Evolutionary conservation across 495 filamentous ascomycete genomes (phyloP).

Genomic region (Penicillium flavigenum): DNA sequence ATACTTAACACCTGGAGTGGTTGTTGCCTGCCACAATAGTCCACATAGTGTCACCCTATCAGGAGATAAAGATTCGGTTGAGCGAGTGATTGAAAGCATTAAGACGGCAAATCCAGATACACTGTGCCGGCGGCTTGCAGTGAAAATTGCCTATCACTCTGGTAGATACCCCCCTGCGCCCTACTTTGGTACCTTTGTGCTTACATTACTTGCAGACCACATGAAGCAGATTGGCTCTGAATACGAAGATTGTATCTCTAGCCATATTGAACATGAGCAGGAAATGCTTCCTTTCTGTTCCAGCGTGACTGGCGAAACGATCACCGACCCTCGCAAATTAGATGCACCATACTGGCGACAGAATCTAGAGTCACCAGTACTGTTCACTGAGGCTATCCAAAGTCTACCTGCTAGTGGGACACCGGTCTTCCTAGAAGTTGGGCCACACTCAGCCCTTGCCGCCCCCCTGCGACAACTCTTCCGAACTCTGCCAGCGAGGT

Average conservation of each 20-base stretch:
- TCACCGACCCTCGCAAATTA: slow-evolving; percentile 17
- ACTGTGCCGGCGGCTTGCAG: slow-evolving; percentile 31
- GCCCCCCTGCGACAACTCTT: slow-evolving; percentile 55
- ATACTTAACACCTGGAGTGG: slow-evolving; percentile 27
- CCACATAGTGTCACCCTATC: slow-evolving; percentile 42
- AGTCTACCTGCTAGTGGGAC: slow-evolving; percentile 1
- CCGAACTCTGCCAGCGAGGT: slow-evolving; percentile 6
- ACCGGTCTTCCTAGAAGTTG: slow-evolving; percentile 54
- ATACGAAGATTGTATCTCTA: slow-evolving; percentile 7
- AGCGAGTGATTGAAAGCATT: slow-evolving; percentile 34
- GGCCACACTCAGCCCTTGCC: slow-evolving; percentile 59
- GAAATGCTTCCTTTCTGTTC: slow-evolving; percentile 16
- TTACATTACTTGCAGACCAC: slow-evolving; percentile 9
- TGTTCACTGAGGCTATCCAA: slow-evolving; percentile 34
- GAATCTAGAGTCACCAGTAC: slow-evolving; percentile 28
- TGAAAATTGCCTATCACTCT: slow-evolving; percentile 51
- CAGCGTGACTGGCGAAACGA: slow-evolving; percentile 30
- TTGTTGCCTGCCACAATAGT: slow-evolving; percentile 46
- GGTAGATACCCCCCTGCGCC: slow-evolving; percentile 19
- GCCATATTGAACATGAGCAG: slow-evolving; percentile 1
- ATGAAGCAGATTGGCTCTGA: slow-evolving; percentile 10
- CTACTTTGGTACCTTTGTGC: not conserved
- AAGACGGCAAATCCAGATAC: slow-evolving; percentile 19
- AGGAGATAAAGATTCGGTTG: slow-evolving; percentile 40
- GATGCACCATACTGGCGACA: slow-evolving; percentile 42